phyloP scores from a whole-genome alignment of 305 asterid species.

The Fraxinus baroniana region DNA sequence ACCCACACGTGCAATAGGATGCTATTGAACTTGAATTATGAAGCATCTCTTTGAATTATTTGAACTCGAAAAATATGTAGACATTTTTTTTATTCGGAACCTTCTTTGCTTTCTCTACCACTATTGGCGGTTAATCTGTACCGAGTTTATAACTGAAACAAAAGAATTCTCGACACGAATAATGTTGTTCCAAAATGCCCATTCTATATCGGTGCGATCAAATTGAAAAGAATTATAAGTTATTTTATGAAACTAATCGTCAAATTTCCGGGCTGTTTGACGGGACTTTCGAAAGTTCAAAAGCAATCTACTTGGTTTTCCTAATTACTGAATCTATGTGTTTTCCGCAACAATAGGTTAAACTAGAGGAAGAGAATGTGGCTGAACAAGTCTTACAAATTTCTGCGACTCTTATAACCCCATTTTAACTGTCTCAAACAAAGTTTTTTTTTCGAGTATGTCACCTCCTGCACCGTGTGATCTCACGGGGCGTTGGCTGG shows the following conservation, averaged over 20 bases:
- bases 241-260: background rate
- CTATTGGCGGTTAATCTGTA: background rate
- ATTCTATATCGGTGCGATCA: background rate
- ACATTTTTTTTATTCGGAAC: background rate
- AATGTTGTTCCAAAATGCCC: background rate
- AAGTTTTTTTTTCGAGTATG: conserved; percentile 28
- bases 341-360: conserved; percentile 15
- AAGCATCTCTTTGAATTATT: background rate
- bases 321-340: background rate
- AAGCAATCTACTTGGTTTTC: background rate
- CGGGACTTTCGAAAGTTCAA: background rate
- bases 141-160: background rate
- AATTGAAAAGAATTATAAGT: background rate
- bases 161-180: background rate
- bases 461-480: conserved; percentile 42
- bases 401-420: conserved; percentile 32
- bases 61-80: background rate
- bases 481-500: conserved; percentile 70
- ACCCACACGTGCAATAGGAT: background rate
- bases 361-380: conserved; percentile 48
- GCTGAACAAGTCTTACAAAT: conserved; percentile 34
- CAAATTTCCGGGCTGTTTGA: background rate
- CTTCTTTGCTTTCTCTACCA: background rate
- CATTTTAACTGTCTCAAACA: conserved; percentile 25
- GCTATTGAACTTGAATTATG: background rate